Evolutionary conservation across 23 red algal species (phyloP).

Genomic region (Agarophyton chilense): DNA sequence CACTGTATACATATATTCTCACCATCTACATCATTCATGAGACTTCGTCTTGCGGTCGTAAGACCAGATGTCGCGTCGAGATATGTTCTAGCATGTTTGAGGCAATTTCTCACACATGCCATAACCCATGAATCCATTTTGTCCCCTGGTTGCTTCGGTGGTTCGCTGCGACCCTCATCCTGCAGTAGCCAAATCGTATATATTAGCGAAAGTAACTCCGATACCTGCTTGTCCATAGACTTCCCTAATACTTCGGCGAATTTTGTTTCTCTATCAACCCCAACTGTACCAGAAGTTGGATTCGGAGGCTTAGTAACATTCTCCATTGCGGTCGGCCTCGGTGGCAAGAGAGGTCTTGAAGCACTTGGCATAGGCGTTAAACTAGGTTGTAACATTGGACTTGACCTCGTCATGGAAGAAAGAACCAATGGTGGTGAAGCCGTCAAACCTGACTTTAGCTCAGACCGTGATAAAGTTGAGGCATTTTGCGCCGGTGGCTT

Average conservation of each 20-base stretch:
- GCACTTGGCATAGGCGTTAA: not conserved
- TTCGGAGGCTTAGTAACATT: not conserved
- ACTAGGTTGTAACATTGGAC: not conserved
- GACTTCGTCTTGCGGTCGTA: constrained; percentile 32
- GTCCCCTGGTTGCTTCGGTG: constrained; percentile 43
- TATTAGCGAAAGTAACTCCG: constrained; percentile 41
- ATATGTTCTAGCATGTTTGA: constrained; percentile 49
- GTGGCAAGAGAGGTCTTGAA: not conserved
- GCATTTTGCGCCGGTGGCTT: not conserved
- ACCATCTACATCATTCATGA: constrained; percentile 56
- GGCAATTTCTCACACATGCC: constrained; percentile 35
- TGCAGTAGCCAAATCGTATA: constrained; percentile 57
- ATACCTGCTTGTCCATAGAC: constrained; percentile 66
- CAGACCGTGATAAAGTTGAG: not conserved
- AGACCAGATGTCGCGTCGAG: constrained; percentile 33
- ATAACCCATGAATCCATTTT: constrained; percentile 46
- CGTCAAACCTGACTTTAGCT: not conserved
- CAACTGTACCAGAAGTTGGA: not conserved
- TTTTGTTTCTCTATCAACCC: not conserved
- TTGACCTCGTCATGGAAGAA: not conserved
- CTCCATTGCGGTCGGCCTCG: not conserved
- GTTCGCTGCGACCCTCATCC: constrained; percentile 65
- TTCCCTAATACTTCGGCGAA: constrained; percentile 41
- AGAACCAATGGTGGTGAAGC: not conserved
- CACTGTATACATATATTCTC: constrained; percentile 32